Conservation (phyloP, 768 basidiomycete genomes). For the Suillus alpinus region DNA sequence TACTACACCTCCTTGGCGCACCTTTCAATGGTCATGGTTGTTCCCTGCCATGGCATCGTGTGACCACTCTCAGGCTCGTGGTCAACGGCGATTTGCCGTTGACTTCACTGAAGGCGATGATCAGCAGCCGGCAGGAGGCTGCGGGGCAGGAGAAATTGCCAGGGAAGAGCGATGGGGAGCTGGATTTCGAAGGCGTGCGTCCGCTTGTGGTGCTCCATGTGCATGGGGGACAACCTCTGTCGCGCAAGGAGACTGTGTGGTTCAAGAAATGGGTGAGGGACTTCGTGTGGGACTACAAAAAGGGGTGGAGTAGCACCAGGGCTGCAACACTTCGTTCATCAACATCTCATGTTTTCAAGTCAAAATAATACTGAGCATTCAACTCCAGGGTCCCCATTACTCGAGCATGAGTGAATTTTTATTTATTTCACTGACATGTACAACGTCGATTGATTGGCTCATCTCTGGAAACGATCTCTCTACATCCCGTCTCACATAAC, state of each 20-base stretch:
- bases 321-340: not conserved
- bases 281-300: not conserved
- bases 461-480: no score
- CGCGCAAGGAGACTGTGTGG: not conserved
- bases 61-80: not conserved
- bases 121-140: not conserved
- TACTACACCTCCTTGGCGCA: not conserved
- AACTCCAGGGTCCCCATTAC: not conserved
- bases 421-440: no score
- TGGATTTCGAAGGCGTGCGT: conserved; percentile 20
- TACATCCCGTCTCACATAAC: no score
- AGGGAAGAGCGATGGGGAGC: not conserved
- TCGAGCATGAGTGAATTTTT: not conserved
- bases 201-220: not conserved
- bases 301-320: not conserved
- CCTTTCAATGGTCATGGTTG: not conserved
- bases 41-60: not conserved
- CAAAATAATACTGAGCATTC: not conserved
- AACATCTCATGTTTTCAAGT: no score
- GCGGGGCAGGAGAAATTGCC: not conserved
- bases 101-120: not conserved
- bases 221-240: not conserved
- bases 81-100: not conserved
- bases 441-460: no score
- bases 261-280: not conserved